Conservation (phyloP, 371 early-diverging fungal species). For the Circinella minor region DNA sequence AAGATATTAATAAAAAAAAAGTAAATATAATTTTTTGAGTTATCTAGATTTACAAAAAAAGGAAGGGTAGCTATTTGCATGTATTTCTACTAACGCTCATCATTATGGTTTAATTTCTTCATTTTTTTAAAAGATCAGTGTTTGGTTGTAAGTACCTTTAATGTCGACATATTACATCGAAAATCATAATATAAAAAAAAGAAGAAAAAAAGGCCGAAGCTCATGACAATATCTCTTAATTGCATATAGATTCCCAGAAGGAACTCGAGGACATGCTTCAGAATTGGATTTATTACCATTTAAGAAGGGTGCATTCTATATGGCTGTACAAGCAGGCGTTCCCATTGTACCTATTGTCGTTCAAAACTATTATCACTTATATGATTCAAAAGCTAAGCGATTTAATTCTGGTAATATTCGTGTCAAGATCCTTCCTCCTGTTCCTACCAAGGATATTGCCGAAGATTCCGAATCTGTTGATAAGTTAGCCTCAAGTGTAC, state of each 20-base stretch:
- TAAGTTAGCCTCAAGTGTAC: slow-evolving; percentile 63
- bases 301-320: slow-evolving; percentile 92
- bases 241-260: slow-evolving; percentile 28
- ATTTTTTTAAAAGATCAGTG: slow-evolving; percentile 55
- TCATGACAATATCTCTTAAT: no score
- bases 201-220: no score
- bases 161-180: no score
- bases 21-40: not conserved
- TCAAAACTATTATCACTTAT: slow-evolving; percentile 78
- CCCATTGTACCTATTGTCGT: slow-evolving; percentile 93
- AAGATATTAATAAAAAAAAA: slow-evolving; percentile 70
- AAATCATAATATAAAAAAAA: no score
- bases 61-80: no score
- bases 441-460: slow-evolving; percentile 65
- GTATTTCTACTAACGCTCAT: not conserved
- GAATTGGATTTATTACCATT: slow-evolving; percentile 83
- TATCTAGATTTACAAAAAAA: no score
- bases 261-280: slow-evolving; percentile 83
- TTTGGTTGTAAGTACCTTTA: slow-evolving; percentile 48
- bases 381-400: slow-evolving; percentile 59
- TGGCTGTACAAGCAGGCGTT: slow-evolving; percentile 85
- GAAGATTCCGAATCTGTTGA: slow-evolving; percentile 76
- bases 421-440: slow-evolving; percentile 82
- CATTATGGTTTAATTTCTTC: not conserved
- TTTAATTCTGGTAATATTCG: slow-evolving; percentile 73